A percentile compares a stretch with the other conserved stretches of the same genome.
phyloP scores from a whole-genome alignment of 805 yeast species.

The Yarrowia bubula region DNA sequence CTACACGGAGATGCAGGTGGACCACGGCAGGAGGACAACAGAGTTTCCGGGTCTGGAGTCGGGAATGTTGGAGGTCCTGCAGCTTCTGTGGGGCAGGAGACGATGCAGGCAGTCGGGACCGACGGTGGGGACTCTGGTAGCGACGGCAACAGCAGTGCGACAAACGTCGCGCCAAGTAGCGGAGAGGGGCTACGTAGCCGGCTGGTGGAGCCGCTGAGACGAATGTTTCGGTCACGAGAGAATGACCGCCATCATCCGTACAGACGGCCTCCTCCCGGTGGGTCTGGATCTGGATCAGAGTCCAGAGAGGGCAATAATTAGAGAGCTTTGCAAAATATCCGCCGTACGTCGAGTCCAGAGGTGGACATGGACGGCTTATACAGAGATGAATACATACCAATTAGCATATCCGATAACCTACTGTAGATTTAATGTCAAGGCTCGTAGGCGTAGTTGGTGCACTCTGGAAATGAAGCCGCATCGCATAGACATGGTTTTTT shows the following conservation, averaged over 20 bases:
- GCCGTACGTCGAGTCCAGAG: no score
- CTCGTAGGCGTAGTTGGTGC: background rate
- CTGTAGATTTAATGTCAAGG: background rate
- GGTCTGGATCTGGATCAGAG: background rate
- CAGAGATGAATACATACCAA: background rate
- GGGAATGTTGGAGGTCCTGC: constrained; percentile 17
- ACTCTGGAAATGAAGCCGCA: background rate
- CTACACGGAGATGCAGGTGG: constrained; percentile 1
- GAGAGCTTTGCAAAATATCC: background rate
- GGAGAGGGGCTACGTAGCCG: constrained; percentile 15
- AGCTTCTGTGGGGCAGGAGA: constrained; percentile 19
- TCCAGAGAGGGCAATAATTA: background rate
- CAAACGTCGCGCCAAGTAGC: background rate
- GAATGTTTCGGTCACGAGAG: constrained; percentile 10
- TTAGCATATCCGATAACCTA: background rate
- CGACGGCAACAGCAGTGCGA: background rate
- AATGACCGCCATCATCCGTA: constrained; percentile 8
- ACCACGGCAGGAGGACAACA: background rate
- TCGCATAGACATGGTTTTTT: background rate
- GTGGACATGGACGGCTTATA: background rate
- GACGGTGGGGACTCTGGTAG: constrained; percentile 26
- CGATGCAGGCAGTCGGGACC: constrained; percentile 24
- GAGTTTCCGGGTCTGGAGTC: background rate
- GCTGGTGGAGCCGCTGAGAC: constrained; percentile 15
- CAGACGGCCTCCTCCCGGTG: background rate